These are phyloP conservation scores for Populus hybrid DNA, from an alignment of 441 rosid species.

Conservation along the genomic window DNA sequence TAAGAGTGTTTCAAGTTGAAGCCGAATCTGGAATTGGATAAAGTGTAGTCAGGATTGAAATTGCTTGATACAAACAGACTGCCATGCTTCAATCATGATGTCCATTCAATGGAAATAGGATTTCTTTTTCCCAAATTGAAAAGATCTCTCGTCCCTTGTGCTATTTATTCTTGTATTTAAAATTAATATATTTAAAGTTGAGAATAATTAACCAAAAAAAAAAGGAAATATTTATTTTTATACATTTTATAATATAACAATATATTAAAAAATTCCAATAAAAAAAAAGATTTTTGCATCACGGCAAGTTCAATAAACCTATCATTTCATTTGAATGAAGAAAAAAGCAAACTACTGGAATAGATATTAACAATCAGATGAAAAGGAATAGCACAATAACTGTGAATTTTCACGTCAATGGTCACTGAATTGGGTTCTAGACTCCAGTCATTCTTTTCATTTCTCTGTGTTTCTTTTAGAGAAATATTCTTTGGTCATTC, in stretches of 20 bases:
- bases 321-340: background rate
- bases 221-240: background rate
- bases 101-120: background rate
- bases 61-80: background rate
- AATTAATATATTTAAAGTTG: background rate
- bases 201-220: background rate
- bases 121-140: background rate
- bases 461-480: background rate
- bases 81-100: background rate
- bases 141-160: background rate
- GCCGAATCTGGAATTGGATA: slow-evolving; percentile 54
- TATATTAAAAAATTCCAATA: too few species aligned
- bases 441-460: too few species aligned
- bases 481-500: background rate
- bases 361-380: background rate
- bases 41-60: background rate
- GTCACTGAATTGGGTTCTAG: background rate
- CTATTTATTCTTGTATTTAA: background rate
- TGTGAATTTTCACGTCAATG: background rate
- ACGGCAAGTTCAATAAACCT: background rate
- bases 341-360: background rate
- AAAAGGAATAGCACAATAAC: background rate
- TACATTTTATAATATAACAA: background rate
- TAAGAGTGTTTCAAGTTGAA: slow-evolving; percentile 76
- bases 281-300: background rate